Evolutionary conservation across 148 eudicot genomes (phyloP).

Genomic region (Pouteria glomerata): DNA sequence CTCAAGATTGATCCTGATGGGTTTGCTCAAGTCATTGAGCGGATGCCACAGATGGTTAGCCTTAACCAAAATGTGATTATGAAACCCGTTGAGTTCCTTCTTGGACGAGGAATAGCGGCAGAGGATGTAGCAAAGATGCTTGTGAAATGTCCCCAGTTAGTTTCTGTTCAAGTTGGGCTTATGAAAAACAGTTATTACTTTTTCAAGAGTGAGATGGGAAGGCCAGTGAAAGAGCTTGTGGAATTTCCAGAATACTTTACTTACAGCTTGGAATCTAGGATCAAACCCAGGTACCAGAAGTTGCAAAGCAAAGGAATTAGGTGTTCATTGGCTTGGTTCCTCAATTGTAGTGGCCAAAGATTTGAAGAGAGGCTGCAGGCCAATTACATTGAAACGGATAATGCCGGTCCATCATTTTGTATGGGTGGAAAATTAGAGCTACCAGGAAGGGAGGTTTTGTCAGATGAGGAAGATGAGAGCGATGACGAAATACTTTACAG

Average conservation of each 20-base stretch:
- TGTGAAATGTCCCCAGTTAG: too few relatives aligned
- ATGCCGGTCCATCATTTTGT: slow-evolving; percentile 52
- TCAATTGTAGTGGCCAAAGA: too few relatives aligned
- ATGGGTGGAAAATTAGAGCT: too few relatives aligned
- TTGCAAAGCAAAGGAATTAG: too few relatives aligned
- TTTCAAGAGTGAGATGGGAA: slow-evolving; percentile 82
- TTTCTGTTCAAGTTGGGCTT: slow-evolving; percentile 52
- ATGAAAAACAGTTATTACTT: slow-evolving; percentile 89
- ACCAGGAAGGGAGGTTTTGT: slow-evolving; percentile 48
- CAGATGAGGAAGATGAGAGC: slow-evolving; percentile 74
- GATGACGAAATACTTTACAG: slow-evolving; percentile 81
- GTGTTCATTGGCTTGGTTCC: too few relatives aligned
- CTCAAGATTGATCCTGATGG: slow-evolving; percentile 87
- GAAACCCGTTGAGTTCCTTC: slow-evolving; percentile 66
- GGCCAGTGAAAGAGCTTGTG: slow-evolving; percentile 76
- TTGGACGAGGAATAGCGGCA: slow-evolving; percentile 44
- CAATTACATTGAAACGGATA: slow-evolving; percentile 54
- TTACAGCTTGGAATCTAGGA: slow-evolving; percentile 78
- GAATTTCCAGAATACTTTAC: too few relatives aligned
- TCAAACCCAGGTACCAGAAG: slow-evolving; percentile 71
- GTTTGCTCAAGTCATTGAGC: slow-evolving; percentile 64
- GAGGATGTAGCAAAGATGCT: slow-evolving; percentile 78
- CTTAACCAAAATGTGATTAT: slow-evolving; percentile 67
- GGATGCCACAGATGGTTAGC: slow-evolving; percentile 82
- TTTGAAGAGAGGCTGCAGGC: too few relatives aligned